Evolutionary conservation across 768 basidiomycete genomes (phyloP).

Genomic region (Podaxis sp.): DNA sequence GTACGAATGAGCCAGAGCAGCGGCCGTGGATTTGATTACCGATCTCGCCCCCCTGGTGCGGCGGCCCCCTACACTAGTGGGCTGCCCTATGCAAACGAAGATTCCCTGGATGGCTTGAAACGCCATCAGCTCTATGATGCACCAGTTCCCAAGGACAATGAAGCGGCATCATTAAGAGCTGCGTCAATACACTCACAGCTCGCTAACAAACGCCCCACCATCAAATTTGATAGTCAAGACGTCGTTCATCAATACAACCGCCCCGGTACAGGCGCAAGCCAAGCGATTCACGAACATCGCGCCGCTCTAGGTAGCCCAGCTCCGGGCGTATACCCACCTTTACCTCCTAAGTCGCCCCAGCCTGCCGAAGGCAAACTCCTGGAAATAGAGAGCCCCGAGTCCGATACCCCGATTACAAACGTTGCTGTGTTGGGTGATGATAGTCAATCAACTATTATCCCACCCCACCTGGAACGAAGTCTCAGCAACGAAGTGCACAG

Average conservation of each 20-base stretch:
- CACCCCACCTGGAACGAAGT: slow-evolving; percentile 25
- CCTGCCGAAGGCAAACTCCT: slow-evolving; percentile 28
- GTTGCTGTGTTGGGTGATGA: slow-evolving; percentile 12
- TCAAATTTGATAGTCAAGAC: slow-evolving; percentile 79
- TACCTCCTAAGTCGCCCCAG: slow-evolving; percentile 23
- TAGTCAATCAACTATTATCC: slow-evolving; percentile 30
- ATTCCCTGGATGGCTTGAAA: slow-evolving; percentile 50
- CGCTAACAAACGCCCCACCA: slow-evolving; percentile 49
- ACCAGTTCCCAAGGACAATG: slow-evolving; percentile 59
- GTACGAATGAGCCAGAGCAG: slow-evolving; percentile 51
- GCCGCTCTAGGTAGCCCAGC: slow-evolving; percentile 35
- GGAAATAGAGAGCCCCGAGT: slow-evolving; percentile 22
- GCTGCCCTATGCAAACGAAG: slow-evolving; percentile 17
- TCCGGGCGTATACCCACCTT: slow-evolving; percentile 31
- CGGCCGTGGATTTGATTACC: slow-evolving; percentile 28
- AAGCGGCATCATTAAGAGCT: slow-evolving; percentile 41
- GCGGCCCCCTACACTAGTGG: slow-evolving; percentile 29
- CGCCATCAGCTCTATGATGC: slow-evolving; percentile 89
- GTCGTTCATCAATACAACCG: slow-evolving; percentile 73
- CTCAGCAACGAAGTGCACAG: slow-evolving; percentile 39
- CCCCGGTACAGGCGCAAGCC: slow-evolving; percentile 47
- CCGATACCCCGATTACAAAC: slow-evolving; percentile 1
- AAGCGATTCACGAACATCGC: slow-evolving; percentile 50
- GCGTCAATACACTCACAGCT: slow-evolving; percentile 34
- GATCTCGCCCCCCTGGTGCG: slow-evolving; percentile 36